Evolutionary conservation across 805 yeast species (phyloP).

Genomic region (Candida nitratophila): DNA sequence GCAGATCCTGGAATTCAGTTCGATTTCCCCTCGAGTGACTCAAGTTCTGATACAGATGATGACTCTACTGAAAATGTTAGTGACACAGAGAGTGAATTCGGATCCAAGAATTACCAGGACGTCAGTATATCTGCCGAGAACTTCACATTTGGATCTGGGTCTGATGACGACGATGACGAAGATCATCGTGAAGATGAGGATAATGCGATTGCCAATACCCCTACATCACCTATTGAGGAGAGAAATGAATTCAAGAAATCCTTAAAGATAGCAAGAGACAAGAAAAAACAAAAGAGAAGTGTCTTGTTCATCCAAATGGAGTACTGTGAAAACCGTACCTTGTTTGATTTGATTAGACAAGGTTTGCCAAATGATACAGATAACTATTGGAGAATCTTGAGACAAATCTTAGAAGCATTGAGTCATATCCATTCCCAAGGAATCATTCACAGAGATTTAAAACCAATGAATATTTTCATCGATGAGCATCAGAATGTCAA

Average conservation of each 20-base stretch:
- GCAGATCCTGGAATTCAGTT: conserved; percentile 51
- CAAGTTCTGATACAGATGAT: conserved; percentile 12
- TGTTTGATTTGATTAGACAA: conserved; percentile 73
- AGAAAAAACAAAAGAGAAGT: conserved; percentile 35
- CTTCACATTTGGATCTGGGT: conserved; percentile 20
- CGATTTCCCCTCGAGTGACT: conserved; percentile 37
- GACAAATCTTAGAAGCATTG: conserved; percentile 85
- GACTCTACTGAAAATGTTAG: conserved; percentile 14
- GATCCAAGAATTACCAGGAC: conserved; percentile 14
- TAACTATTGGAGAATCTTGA: conserved; percentile 84
- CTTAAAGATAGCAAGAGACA: conserved; percentile 1
- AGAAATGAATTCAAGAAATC: not conserved
- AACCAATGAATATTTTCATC: conserved; percentile 93
- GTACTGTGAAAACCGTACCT: conserved; percentile 91
- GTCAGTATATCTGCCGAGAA: conserved; percentile 17
- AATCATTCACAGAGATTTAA: conserved; percentile 89
- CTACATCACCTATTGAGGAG: not conserved
- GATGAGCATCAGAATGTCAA: conserved; percentile 85
- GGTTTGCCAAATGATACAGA: conserved; percentile 64
- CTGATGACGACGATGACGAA: conserved; percentile 3
- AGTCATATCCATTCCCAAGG: conserved; percentile 90
- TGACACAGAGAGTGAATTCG: conserved; percentile 15
- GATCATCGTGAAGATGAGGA: too few species aligned
- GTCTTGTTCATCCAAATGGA: conserved; percentile 97
- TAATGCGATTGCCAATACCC: not conserved